Evolutionary conservation across 176 grass and related monocot species (phyloP), one percentile per base, ranked within the genome.

Genomic region (Saccharum spontaneum): DNA sequence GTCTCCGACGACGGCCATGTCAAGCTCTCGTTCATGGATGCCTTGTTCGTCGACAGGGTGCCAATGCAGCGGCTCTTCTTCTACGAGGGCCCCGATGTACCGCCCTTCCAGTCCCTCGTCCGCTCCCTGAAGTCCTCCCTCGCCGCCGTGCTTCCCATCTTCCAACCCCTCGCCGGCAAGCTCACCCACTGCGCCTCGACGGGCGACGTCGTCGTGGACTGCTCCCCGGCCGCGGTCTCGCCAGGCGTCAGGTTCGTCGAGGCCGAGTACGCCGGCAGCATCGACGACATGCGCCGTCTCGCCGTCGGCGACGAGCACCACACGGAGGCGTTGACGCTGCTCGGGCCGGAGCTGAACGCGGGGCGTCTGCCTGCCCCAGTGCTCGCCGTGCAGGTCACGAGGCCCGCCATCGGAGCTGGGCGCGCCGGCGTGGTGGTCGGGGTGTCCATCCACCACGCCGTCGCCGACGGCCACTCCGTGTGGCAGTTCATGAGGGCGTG

Each of bases 401-500:
- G 80, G 30, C 64, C 85, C 7, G 17, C 70, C 0, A 1, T 17
- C 16, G 20, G 6, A 10, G 69, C 2, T 10, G 22, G 26, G 7
- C 76, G 33, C 17, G 17, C 18, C 18, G 65, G 12, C 44, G 44
- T 87, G 11, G 76, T 61, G 1, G 46, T 87, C 12, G 86, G 83
- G 4, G 85, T 88, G 5, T 55, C 89, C 72, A 2, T 87, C 3
- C 89, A 87, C 80, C 92, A 94, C 64, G 50, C 63, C 3, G 60
- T 65, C 3, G 89, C 79, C 36, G 92, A 94, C 12, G 92, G 86
- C 3, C 73, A 60, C 4, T 81, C 86, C 11, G 62, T 94, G 5
- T 94, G 92, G 92, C 61, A 36, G 76, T 91, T 94, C 71, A 74
- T 94, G 80, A 75, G 38, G 31, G 71, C 45, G 44, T 91, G 92